Percentiles rank a stretch among this genome's conserved stretches.
These are phyloP conservation scores for Sporisorium sorghi DNA, from an alignment of 1,284 basidiomycete genomes.

Conservation along the genomic window DNA sequence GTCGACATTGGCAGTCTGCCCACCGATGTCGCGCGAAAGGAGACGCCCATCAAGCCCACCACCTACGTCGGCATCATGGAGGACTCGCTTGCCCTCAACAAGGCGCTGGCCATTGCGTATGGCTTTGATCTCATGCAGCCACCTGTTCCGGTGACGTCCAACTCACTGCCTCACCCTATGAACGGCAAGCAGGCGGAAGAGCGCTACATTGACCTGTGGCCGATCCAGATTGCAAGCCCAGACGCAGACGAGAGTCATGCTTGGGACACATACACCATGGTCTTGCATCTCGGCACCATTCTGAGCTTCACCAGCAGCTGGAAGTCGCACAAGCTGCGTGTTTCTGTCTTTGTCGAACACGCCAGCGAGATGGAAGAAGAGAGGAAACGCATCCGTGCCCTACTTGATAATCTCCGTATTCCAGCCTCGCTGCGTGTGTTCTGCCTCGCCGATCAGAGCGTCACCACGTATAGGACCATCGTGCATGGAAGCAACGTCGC, in stretches of 20 bases:
- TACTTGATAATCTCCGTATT: constrained; percentile 68
- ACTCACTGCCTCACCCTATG: constrained; percentile 7
- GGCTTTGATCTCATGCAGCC: constrained; percentile 64
- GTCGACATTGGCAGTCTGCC: constrained; percentile 57
- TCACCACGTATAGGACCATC: constrained; percentile 64
- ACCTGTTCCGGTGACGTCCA: constrained; percentile 34
- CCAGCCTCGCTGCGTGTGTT: constrained; percentile 67
- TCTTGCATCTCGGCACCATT: constrained; percentile 68
- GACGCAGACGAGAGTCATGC: constrained; percentile 58
- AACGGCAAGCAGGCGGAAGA: constrained; percentile 28
- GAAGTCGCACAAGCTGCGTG: constrained; percentile 66
- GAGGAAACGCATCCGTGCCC: constrained; percentile 57
- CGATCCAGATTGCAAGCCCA: constrained; percentile 65
- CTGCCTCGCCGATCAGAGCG: constrained; percentile 55
- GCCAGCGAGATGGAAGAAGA: constrained; percentile 61
- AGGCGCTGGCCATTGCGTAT: constrained; percentile 66
- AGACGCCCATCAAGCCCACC: constrained; percentile 63
- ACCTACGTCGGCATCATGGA: constrained; percentile 69
- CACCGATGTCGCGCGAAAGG: constrained; percentile 59
- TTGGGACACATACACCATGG: constrained; percentile 69
- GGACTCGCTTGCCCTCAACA: constrained; percentile 68
- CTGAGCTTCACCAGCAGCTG: constrained; percentile 67
- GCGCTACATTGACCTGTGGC: constrained; percentile 68
- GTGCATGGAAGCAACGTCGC: constrained; percentile 58
- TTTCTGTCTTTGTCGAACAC: constrained; percentile 68